Evolutionary conservation across 1,139 yeast genomes (phyloP).

Genomic region (Geotrichum histeridarum): DNA sequence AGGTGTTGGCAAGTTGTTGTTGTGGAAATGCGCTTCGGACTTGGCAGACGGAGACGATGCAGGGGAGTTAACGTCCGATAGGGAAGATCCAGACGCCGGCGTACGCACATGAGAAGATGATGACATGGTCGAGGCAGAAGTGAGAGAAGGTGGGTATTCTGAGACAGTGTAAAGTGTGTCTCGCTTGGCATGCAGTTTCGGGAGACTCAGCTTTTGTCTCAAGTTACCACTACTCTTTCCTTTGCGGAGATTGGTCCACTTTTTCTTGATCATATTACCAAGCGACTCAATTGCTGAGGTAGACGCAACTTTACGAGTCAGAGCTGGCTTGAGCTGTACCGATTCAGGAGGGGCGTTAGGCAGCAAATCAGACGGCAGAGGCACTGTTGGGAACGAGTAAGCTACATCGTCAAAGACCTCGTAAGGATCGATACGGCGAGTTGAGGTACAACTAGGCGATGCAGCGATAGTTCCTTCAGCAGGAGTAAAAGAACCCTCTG

Average conservation of each 20-base stretch:
- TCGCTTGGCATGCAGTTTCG: constrained; percentile 9
- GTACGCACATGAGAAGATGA: neutral
- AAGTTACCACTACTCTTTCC: constrained; percentile 4
- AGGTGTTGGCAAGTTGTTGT: neutral
- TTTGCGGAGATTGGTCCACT: constrained; percentile 4
- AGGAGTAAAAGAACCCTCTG: neutral
- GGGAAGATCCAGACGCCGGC: neutral
- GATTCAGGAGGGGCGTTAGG: neutral
- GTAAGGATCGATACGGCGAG: constrained; percentile 47
- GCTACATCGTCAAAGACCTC: constrained; percentile 76
- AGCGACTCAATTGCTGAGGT: constrained; percentile 11
- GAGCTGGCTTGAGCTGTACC: neutral
- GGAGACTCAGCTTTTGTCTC: neutral
- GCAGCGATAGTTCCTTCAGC: neutral
- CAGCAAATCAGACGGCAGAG: constrained; percentile 21
- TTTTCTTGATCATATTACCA: constrained; percentile 3
- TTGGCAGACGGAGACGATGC: neutral
- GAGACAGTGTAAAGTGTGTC: neutral
- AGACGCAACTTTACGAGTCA: neutral
- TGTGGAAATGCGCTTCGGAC: neutral
- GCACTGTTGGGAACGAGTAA: constrained; percentile 44
- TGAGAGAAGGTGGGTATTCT: constrained; percentile 2
- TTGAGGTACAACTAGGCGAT: neutral
- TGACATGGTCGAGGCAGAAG: neutral
- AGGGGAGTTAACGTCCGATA: neutral